Conservation (phyloP, 306 rosid genomes). For the Lathyrus oleraceus region DNA sequence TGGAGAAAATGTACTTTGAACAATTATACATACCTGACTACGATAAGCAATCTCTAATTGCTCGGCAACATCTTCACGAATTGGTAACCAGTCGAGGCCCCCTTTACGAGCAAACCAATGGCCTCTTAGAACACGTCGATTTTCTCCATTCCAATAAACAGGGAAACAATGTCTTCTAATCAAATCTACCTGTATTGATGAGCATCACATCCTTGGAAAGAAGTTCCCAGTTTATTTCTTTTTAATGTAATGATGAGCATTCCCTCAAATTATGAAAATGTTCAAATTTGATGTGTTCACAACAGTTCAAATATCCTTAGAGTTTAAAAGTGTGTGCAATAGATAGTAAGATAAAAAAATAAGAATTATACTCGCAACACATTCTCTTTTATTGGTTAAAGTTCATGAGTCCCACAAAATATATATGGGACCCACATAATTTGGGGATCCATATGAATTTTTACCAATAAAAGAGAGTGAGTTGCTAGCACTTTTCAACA, state of each 20-base stretch:
- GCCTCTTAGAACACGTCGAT: constrained; percentile 92
- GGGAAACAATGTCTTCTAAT: constrained; percentile 79
- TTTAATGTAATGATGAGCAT: not conserved
- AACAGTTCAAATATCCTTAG: constrained; percentile 13
- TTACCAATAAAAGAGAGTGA: too few species aligned
- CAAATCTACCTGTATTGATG: constrained; percentile 76
- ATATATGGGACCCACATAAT: too few species aligned
- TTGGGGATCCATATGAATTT: too few species aligned
- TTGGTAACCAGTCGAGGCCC: constrained; percentile 93
- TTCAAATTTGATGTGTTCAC: not conserved
- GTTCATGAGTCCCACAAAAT: too few species aligned
- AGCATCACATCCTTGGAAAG: constrained; percentile 31
- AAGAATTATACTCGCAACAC: too few species aligned
- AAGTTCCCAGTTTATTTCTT: constrained; percentile 9
- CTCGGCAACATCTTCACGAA: constrained; percentile 94
- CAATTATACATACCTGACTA: constrained; percentile 56
- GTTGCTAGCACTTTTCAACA: too few species aligned
- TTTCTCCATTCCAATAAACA: constrained; percentile 97
- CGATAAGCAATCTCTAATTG: constrained; percentile 87
- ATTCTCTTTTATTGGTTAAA: too few species aligned
- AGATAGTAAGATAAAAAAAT: not conserved
- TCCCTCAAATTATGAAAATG: constrained; percentile 1
- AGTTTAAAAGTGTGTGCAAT: not conserved
- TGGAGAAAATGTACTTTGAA: constrained; percentile 28
- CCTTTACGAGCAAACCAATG: constrained; percentile 99